Percentiles rank a stretch among this genome's conserved stretches.
phyloP scores from a whole-genome alignment of 2,329 filamentous ascomycete species.

The Alternaria panax region DNA sequence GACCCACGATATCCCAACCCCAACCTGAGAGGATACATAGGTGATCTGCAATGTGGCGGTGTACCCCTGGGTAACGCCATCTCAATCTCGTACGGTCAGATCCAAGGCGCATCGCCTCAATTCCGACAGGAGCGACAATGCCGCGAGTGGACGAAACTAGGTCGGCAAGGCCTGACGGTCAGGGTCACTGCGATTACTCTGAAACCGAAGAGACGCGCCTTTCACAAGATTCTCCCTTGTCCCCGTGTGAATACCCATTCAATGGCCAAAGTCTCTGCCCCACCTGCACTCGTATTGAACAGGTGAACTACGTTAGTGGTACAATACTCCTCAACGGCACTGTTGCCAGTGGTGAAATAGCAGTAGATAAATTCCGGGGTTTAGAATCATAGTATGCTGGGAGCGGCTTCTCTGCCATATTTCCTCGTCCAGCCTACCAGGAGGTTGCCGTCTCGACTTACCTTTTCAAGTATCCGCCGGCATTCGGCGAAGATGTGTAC shows the following conservation, averaged over 20 bases:
- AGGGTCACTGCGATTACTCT: slow-evolving; percentile 56
- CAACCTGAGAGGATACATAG: too few relatives aligned
- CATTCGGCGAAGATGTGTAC: slow-evolving; percentile 18
- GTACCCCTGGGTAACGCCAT: slow-evolving; percentile 59
- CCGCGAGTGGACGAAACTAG: slow-evolving; percentile 57
- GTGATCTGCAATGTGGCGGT: slow-evolving; percentile 27
- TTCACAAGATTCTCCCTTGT: slow-evolving; percentile 69
- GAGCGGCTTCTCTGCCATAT: slow-evolving; percentile 56
- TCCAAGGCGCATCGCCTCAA: slow-evolving; percentile 59
- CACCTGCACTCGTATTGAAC: neutral
- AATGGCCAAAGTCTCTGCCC: neutral
- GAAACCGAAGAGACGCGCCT: slow-evolving; percentile 45
- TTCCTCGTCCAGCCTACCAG: slow-evolving; percentile 59
- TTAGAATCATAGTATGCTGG: slow-evolving; percentile 26
- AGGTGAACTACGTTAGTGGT: slow-evolving; percentile 65
- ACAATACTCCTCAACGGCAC: slow-evolving; percentile 44
- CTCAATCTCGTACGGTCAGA: slow-evolving; percentile 62
- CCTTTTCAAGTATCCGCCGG: slow-evolving; percentile 11
- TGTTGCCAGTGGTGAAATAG: slow-evolving; percentile 57
- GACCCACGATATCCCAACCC: too few relatives aligned
- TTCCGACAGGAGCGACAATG: slow-evolving; percentile 60
- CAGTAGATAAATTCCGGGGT: slow-evolving; percentile 27
- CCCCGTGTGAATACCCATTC: slow-evolving; percentile 60
- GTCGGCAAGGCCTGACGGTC: slow-evolving; percentile 51
- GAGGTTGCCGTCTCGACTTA: slow-evolving; percentile 27